These are phyloP conservation scores for Boletus edulis DNA, from an alignment of 768 basidiomycete species.

Conservation along the genomic window DNA sequence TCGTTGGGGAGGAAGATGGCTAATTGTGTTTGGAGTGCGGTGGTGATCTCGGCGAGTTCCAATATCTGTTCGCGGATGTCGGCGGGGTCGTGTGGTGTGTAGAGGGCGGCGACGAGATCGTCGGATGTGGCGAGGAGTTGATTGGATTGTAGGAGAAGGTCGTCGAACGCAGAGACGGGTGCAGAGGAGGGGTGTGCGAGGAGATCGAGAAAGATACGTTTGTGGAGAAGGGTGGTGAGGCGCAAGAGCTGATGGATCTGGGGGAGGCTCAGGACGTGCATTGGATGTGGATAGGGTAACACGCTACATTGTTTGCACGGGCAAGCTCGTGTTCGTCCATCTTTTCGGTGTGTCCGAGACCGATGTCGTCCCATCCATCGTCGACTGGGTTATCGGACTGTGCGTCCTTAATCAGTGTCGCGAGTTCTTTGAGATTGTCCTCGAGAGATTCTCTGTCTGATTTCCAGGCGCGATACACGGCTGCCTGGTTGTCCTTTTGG, in stretches of 20 bases:
- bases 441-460: conserved; percentile 54
- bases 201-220: conserved; percentile 53
- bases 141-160: conserved; percentile 48
- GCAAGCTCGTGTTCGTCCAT: conserved; percentile 51
- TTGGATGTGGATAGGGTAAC: background rate
- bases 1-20: conserved; percentile 23
- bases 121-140: conserved; percentile 55
- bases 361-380: conserved; percentile 67
- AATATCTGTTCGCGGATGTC: conserved; percentile 41
- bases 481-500: conserved; percentile 54
- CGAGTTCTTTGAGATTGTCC: conserved; percentile 60
- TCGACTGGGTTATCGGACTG: conserved; percentile 32
- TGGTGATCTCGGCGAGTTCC: conserved; percentile 37
- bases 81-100: conserved; percentile 55
- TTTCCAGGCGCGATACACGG: conserved; percentile 52
- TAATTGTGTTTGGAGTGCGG: conserved; percentile 34
- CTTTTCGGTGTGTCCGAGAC: conserved; percentile 41
- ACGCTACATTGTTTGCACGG: conserved; percentile 55
- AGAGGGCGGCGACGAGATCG: conserved; percentile 65
- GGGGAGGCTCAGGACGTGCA: conserved; percentile 1
- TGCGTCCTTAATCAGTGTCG: conserved; percentile 47
- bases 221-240: conserved; percentile 59
- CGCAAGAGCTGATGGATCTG: conserved; percentile 64
- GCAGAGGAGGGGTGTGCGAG: conserved; percentile 35
- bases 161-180: conserved; percentile 42